A percentile compares a stretch with the other conserved stretches of the same genome.
Evolutionary conservation across 768 basidiomycete genomes (phyloP).

Genomic region (Coprinopsis cinerea): DNA sequence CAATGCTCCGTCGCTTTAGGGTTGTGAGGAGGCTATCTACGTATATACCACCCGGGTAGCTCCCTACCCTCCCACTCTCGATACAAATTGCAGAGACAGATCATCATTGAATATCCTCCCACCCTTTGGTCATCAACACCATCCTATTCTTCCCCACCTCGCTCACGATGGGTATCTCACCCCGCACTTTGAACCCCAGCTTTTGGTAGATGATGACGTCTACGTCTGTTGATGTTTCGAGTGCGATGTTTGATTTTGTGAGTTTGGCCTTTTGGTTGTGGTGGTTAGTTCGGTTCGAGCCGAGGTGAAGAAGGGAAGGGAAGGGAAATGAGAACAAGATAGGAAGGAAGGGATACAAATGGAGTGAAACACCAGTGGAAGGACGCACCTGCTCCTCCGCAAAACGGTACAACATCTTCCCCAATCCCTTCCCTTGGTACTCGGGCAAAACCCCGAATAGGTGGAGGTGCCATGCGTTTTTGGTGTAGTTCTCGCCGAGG

Average conservation of each 20-base stretch:
- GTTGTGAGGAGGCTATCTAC: too few relatives aligned
- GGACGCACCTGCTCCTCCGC: slow-evolving; percentile 21
- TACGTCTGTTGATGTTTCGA: neutral
- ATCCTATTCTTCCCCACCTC: neutral
- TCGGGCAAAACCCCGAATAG: slow-evolving; percentile 23
- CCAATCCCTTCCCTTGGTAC: slow-evolving; percentile 26
- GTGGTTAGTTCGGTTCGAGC: neutral
- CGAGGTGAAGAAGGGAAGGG: neutral
- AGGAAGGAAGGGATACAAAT: slow-evolving; percentile 1
- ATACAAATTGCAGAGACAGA: neutral
- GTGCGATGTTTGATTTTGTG: neutral
- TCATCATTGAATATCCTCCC: too few relatives aligned
- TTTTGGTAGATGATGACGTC: neutral
- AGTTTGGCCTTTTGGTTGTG: neutral
- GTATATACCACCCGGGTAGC: too few relatives aligned
- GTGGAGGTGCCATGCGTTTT: slow-evolving; percentile 23
- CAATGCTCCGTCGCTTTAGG: too few relatives aligned
- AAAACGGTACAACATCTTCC: slow-evolving; percentile 19
- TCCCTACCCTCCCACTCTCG: neutral
- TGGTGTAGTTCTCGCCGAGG: slow-evolving; percentile 17
- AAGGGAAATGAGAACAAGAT: neutral
- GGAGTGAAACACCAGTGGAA: too few relatives aligned
- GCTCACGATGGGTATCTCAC: neutral
- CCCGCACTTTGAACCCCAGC: neutral
- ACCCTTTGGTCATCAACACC: neutral